phyloP scores from a whole-genome alignment of 768 basidiomycete genomes.

The Leccinellum luteum region DNA sequence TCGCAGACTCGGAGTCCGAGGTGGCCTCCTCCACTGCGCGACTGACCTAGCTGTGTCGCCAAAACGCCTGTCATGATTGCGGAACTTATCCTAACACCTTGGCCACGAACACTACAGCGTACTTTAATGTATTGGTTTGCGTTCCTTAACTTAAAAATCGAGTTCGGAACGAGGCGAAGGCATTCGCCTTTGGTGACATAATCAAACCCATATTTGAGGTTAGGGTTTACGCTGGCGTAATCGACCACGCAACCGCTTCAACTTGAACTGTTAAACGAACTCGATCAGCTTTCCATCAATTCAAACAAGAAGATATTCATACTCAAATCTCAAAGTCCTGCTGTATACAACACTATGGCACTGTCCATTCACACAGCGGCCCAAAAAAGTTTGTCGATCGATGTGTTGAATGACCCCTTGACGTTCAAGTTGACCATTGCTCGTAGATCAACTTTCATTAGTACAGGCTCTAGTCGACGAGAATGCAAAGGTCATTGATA shows the following conservation, averaged over 20 bases:
- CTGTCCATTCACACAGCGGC: slow-evolving; percentile 60
- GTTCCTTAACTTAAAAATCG: neutral
- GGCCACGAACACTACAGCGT: neutral
- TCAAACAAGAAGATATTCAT: neutral
- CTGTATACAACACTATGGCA: slow-evolving; percentile 33
- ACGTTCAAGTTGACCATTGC: neutral
- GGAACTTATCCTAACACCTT: neutral
- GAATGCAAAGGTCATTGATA: slow-evolving; percentile 58
- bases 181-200: neutral
- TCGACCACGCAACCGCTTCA: neutral
- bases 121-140: neutral
- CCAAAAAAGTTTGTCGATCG: slow-evolving; percentile 51
- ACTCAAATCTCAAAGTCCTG: neutral
- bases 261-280: neutral
- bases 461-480: slow-evolving; percentile 63
- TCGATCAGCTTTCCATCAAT: neutral
- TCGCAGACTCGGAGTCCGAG: neutral
- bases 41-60: slow-evolving; percentile 7
- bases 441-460: slow-evolving; percentile 65
- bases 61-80: neutral
- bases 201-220: slow-evolving; percentile 21
- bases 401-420: neutral
- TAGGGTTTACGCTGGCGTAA: slow-evolving; percentile 16
- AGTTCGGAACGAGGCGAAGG: neutral
- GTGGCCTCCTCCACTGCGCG: neutral